phyloP scores from a whole-genome alignment of 768 basidiomycete genomes.

The Lactarius vividus region DNA sequence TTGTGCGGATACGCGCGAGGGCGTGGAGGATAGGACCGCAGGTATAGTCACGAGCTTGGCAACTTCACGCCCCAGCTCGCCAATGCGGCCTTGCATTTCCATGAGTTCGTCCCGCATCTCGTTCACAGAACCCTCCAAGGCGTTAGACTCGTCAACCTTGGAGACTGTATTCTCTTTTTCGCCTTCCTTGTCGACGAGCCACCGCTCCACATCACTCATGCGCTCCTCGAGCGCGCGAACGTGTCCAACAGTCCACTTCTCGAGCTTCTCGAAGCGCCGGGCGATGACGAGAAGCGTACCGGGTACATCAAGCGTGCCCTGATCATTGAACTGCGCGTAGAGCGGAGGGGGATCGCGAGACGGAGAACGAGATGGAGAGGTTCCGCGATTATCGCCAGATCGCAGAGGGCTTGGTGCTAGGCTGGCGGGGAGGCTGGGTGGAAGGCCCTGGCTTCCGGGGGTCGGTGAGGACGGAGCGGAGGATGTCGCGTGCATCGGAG shows the following conservation, averaged over 20 bases:
- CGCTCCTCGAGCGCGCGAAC: constrained; percentile 87
- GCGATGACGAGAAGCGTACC: constrained; percentile 73
- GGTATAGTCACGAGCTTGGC: constrained; percentile 64
- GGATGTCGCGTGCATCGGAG: constrained; percentile 47
- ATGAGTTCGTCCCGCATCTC: constrained; percentile 65
- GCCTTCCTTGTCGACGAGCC: constrained; percentile 73
- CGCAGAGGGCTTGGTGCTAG: constrained; percentile 67
- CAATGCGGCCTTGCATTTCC: constrained; percentile 73
- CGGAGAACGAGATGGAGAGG: constrained; percentile 51
- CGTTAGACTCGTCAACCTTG: constrained; percentile 27
- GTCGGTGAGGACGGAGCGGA: constrained; percentile 64
- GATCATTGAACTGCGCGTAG: constrained; percentile 71
- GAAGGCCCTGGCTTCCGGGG: constrained; percentile 47
- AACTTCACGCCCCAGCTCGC: constrained; percentile 76
- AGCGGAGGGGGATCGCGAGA: constrained; percentile 63
- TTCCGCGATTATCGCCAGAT: constrained; percentile 39
- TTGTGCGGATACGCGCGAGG: constrained; percentile 45
- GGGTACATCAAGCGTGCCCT: constrained; percentile 72
- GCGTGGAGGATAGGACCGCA: constrained; percentile 50
- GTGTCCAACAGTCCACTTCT: constrained; percentile 87
- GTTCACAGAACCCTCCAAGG: constrained; percentile 43
- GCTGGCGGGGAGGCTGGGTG: constrained; percentile 50
- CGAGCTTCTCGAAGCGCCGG: constrained; percentile 82
- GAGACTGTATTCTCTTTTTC: constrained; percentile 17
- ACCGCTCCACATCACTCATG: constrained; percentile 89